Evolutionary conservation across 2,329 filamentous ascomycete genomes (phyloP).

Genomic region (Arthrobotrys entomopaga): DNA sequence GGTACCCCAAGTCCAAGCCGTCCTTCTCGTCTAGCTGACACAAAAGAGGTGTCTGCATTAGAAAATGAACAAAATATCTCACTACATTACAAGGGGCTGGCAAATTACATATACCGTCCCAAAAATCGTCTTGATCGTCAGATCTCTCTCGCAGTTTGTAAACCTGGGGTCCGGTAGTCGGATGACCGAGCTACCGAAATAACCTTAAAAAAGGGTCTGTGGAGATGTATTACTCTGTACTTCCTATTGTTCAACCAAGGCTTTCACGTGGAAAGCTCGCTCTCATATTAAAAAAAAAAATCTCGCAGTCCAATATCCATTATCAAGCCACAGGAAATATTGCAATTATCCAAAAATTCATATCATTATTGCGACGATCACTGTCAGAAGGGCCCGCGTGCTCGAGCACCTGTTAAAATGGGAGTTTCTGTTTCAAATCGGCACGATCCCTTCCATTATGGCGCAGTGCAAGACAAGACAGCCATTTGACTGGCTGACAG

Average conservation of each 20-base stretch:
- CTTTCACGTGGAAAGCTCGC: slow-evolving; percentile 2
- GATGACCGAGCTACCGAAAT: too few species aligned
- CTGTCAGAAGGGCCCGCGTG: slow-evolving; percentile 7
- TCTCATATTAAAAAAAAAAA: not conserved
- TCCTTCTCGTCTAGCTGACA: not conserved
- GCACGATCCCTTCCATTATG: slow-evolving; percentile 18
- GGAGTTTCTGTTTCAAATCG: slow-evolving; percentile 22
- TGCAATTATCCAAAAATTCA: not conserved
- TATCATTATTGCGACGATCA: slow-evolving; percentile 4
- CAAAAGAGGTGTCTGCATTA: not conserved
- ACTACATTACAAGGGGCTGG: too few species aligned
- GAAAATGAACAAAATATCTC: not conserved
- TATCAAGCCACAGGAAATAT: slow-evolving; percentile 6
- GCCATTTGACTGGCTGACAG: not conserved
- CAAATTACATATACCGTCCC: slow-evolving; percentile 4
- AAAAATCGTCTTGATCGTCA: slow-evolving; percentile 3
- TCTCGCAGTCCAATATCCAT: not conserved
- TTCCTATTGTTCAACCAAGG: too few species aligned
- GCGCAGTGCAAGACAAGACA: slow-evolving; percentile 5
- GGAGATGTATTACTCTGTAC: too few species aligned
- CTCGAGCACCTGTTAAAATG: slow-evolving; percentile 10
- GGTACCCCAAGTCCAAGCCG: not conserved
- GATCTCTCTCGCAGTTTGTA: slow-evolving; percentile 9
- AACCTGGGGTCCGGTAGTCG: not conserved
- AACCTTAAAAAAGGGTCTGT: too few species aligned